Percentiles rank a stretch among this genome's conserved stretches.
Evolutionary conservation across 78 protist genomes (phyloP).

Genomic region (Chrysochromulina tobinii): DNA sequence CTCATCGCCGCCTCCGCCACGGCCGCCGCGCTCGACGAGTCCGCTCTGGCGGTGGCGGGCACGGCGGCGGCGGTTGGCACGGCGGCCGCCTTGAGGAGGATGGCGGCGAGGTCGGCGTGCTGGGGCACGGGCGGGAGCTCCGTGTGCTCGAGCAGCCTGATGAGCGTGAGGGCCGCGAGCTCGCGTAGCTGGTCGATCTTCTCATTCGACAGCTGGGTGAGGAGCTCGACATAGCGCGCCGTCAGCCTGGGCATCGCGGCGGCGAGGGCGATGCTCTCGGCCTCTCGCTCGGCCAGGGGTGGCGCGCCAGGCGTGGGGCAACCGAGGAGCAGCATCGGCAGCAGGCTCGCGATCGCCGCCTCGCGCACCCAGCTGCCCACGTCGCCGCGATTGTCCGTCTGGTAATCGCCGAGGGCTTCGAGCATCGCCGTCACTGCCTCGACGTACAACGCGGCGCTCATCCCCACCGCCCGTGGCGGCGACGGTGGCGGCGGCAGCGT

Average conservation of each 20-base stretch:
- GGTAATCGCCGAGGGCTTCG: constrained; percentile 47
- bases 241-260: background rate
- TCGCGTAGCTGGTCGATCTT: constrained; percentile 42
- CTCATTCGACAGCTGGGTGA: constrained; percentile 21
- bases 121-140: background rate
- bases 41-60: background rate
- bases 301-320: background rate
- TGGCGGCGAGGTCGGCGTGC: background rate
- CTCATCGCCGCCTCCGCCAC: background rate
- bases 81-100: no score
- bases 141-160: background rate
- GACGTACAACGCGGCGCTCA: background rate
- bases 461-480: no score
- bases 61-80: background rate
- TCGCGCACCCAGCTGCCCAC: constrained; percentile 78
- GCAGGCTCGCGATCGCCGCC: constrained; percentile 56
- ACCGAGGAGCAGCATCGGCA: background rate
- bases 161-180: background rate
- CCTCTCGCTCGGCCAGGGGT: background rate
- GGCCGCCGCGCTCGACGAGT: background rate
- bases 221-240: background rate
- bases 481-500: no score
- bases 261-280: background rate
- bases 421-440: background rate
- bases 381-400: constrained; percentile 76